Percentiles rank a stretch among this genome's conserved stretches.
phyloP scores from a whole-genome alignment of 2,329 filamentous ascomycete species.

The Epicoccum nigrum region DNA sequence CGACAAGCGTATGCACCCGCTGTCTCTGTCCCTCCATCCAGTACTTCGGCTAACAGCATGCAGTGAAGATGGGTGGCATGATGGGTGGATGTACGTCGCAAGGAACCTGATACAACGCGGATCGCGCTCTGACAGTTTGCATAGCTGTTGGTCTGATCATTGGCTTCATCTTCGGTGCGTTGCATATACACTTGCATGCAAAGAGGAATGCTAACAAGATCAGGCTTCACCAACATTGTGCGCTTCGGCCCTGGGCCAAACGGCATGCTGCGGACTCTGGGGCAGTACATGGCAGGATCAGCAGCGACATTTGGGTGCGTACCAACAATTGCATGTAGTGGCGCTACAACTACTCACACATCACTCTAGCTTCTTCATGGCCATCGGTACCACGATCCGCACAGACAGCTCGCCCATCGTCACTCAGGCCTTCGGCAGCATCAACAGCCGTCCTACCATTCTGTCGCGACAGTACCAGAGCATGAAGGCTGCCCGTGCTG shows the following conservation, averaged over 20 bases:
- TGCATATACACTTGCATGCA: background rate
- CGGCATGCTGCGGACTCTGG: conserved; percentile 90
- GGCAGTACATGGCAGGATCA: conserved; percentile 95
- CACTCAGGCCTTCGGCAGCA: conserved; percentile 75
- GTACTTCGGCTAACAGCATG: conserved; percentile 38
- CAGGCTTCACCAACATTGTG: conserved; percentile 92
- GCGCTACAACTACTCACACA: conserved; percentile 23
- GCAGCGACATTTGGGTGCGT: conserved; percentile 92
- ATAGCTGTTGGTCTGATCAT: conserved; percentile 93
- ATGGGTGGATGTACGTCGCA: conserved; percentile 90
- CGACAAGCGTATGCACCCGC: conserved; percentile 67
- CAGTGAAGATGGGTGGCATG: conserved; percentile 98
- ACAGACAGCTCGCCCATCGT: conserved; percentile 82
- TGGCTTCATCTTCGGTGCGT: conserved; percentile 92
- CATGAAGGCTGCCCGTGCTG: conserved; percentile 29
- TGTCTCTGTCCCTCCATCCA: conserved; percentile 18
- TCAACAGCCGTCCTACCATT: conserved; percentile 73
- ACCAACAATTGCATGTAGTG: background rate
- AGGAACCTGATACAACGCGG: background rate
- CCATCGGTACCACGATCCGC: conserved; percentile 94
- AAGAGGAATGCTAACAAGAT: conserved; percentile 20
- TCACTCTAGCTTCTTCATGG: conserved; percentile 85
- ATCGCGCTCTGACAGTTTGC: conserved; percentile 22
- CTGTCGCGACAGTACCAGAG: conserved; percentile 52
- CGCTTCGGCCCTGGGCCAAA: conserved; percentile 92